A percentile compares a stretch with the other conserved stretches of the same genome.
These are phyloP conservation scores for Penicillium sclerotiorum DNA, from an alignment of 2,329 filamentous ascomycete genomes.

Conservation along the genomic window DNA sequence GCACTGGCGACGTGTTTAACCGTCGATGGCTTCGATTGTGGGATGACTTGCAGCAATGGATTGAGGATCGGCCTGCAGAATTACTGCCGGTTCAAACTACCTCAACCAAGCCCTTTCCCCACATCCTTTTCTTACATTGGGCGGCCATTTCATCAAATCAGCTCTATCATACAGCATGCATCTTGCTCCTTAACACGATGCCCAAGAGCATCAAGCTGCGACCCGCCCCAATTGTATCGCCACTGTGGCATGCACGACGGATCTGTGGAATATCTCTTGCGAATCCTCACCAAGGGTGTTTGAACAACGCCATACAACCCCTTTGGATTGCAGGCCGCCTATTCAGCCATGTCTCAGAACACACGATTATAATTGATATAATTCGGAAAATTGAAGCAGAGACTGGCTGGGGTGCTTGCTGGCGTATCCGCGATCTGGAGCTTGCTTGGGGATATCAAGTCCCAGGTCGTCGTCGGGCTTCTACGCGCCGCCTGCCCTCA, in stretches of 20 bases:
- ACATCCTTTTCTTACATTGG: constrained; percentile 57
- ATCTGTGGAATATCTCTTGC: constrained; percentile 60
- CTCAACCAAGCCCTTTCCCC: constrained; percentile 52
- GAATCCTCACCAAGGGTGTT: constrained; percentile 58
- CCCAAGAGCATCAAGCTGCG: constrained; percentile 36
- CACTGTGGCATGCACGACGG: constrained; percentile 58
- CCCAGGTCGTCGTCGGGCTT: constrained; percentile 12
- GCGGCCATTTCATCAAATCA: constrained; percentile 61
- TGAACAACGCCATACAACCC: constrained; percentile 62
- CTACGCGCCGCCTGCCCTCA: constrained; percentile 1
- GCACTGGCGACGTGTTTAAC: constrained; percentile 44
- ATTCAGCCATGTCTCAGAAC: constrained; percentile 54
- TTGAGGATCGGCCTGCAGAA: constrained; percentile 49
- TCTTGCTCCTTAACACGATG: constrained; percentile 53
- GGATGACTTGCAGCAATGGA: constrained; percentile 55
- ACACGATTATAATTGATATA: constrained; percentile 36
- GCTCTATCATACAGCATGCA: constrained; percentile 59
- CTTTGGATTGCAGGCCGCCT: constrained; percentile 59
- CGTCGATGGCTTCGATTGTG: constrained; percentile 53
- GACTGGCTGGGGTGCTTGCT: constrained; percentile 58
- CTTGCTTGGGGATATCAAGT: constrained; percentile 33
- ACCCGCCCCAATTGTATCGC: constrained; percentile 35
- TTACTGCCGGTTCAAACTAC: constrained; percentile 51
- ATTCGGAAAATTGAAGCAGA: constrained; percentile 55
- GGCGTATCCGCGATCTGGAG: constrained; percentile 58